These are phyloP conservation scores for Leishmania lainsoni DNA, from an alignment of 208 protist species.

Conservation along the genomic window DNA sequence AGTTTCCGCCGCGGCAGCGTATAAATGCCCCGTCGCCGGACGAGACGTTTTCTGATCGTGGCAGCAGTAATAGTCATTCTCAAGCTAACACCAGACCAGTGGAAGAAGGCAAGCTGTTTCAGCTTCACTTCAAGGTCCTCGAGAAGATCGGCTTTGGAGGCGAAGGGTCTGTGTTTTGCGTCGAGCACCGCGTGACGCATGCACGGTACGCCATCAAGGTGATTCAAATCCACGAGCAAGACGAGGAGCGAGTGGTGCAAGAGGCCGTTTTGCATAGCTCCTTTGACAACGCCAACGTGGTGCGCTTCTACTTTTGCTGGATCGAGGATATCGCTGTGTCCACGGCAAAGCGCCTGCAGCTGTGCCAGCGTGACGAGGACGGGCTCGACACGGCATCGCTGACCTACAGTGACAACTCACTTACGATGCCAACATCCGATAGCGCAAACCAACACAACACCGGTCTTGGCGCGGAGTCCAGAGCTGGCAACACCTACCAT, in stretches of 20 bases:
- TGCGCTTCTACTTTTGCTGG: constrained; percentile 90
- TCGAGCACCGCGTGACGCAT: constrained; percentile 77
- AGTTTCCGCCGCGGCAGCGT: constrained; percentile 6
- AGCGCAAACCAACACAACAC: not conserved
- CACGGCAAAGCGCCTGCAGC: constrained; percentile 47
- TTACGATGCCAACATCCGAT: constrained; percentile 16
- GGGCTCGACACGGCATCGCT: constrained; percentile 47
- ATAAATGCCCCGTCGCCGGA: constrained; percentile 21
- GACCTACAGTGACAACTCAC: constrained; percentile 17
- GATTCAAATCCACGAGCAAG: constrained; percentile 64
- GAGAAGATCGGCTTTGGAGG: constrained; percentile 77
- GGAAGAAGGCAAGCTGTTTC: constrained; percentile 64
- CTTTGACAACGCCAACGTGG: constrained; percentile 81
- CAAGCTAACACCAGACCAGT: constrained; percentile 11
- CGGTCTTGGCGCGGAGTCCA: constrained; percentile 5
- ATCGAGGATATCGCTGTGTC: constrained; percentile 61
- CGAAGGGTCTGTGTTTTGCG: constrained; percentile 78
- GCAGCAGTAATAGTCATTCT: constrained; percentile 22
- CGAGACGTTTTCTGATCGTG: constrained; percentile 15
- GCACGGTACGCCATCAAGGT: constrained; percentile 79
- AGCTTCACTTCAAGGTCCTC: constrained; percentile 74
- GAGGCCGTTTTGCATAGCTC: constrained; percentile 84
- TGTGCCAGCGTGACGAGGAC: constrained; percentile 53
- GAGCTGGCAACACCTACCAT: constrained; percentile 32
- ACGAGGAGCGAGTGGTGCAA: constrained; percentile 64